A percentile compares a stretch with the other conserved stretches of the same genome.
phyloP scores from a whole-genome alignment of 2,329 filamentous ascomycete genomes.

The Monosporascus sp. region DNA sequence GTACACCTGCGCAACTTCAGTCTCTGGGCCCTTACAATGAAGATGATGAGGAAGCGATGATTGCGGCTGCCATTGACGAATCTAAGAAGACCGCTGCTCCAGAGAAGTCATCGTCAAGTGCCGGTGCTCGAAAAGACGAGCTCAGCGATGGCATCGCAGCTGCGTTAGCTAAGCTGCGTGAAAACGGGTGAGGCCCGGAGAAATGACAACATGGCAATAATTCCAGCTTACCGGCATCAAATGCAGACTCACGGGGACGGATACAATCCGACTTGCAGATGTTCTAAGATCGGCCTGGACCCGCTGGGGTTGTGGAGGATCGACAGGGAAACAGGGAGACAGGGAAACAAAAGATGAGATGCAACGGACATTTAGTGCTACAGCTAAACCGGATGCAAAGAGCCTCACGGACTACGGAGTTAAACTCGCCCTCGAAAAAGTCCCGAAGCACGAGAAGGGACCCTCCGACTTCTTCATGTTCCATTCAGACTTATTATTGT shows the following conservation, averaged over 20 bases:
- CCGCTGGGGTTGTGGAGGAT: too few relatives aligned
- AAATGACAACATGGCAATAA: not conserved
- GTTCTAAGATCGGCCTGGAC: too few relatives aligned
- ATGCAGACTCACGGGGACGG: too few relatives aligned
- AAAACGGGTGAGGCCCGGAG: slow-evolving; percentile 30
- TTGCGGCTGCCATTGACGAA: slow-evolving; percentile 43
- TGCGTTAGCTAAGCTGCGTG: slow-evolving; percentile 54
- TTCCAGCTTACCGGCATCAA: too few relatives aligned
- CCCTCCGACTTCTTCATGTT: not conserved
- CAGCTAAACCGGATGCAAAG: not conserved
- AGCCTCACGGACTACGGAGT: not conserved
- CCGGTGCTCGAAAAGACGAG: slow-evolving; percentile 27
- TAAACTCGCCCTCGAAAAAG: too few relatives aligned
- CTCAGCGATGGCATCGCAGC: slow-evolving; percentile 56
- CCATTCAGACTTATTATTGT: not conserved
- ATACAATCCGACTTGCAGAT: too few relatives aligned
- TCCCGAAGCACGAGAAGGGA: not conserved
- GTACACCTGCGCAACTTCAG: slow-evolving; percentile 27
- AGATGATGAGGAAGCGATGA: slow-evolving; percentile 45
- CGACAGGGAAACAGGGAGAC: too few relatives aligned
- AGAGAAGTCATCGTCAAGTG: slow-evolving; percentile 19
- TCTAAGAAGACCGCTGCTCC: slow-evolving; percentile 35
- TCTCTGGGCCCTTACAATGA: slow-evolving; percentile 36
- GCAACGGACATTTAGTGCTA: not conserved
- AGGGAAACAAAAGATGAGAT: not conserved